Base-by-base conservation (phyloP, 1,139 yeast species). In the Nadsonia starkeyi-henricii region DNA sequence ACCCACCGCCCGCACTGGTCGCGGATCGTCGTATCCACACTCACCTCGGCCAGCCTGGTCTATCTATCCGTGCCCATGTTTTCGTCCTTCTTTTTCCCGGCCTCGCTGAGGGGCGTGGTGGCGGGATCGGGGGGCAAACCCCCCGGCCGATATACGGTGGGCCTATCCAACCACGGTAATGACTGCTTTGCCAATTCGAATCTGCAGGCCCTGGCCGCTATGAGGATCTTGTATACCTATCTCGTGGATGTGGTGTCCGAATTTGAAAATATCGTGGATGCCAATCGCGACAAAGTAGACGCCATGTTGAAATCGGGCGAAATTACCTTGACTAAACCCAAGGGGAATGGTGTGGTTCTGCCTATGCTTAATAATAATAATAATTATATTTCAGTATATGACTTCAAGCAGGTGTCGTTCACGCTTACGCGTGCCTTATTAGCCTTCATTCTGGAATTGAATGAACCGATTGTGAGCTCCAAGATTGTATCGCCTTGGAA, bases 101-200 rank as follows among this genome's bases (percentile, higher is more conserved):
- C 50, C 9, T 43, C 17, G 37, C 28, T 9, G 8, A 33, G 44
- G 44, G 44, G 39, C 20, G 41, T 45, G 12, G 46, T 44, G 36
- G 39, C 41, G 17, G 20, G 41, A 30, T 43, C 46, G 7, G 33
- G 46, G 2, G 28, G 41, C 9, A 47, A 44, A 18, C 46, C 45
- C 26, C 45, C 54, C 41, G 62, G 62, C 39, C 47, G 54, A 55
- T 71, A 78, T 59, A 83, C 95, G 17, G 85, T 93, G 0, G 96
- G 96, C 2, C 69, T 89, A 45, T 72, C 81, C 55, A 91, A 89
- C 62, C 72, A 81, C 54, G 76, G 91, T 52, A 85, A 85, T 58
- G 96, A 88, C 62, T 89, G 97, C 63, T 89, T 85, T 66, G 96
- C 95, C 52, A 89, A 91, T 60, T 78, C 94, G n/a, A 81, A 89